These are phyloP conservation scores for Xylariaceae sp. DNA, from an alignment of 2,329 filamentous ascomycete species.

Conservation along the genomic window DNA sequence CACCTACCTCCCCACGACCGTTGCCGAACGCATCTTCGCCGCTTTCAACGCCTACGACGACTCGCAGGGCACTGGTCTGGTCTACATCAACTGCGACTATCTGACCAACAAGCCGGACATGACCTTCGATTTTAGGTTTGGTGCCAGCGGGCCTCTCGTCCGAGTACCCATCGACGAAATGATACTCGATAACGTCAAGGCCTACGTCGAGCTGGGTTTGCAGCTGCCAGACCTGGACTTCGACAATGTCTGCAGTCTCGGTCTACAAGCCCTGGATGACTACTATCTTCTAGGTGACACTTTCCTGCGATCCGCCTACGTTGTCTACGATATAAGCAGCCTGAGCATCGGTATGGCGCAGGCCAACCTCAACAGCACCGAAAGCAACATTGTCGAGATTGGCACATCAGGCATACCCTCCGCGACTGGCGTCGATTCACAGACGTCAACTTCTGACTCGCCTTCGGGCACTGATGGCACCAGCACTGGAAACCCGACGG, in stretches of 20 bases:
- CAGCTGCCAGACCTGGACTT: slow-evolving; percentile 36
- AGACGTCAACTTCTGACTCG: slow-evolving; percentile 18
- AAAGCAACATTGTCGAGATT: slow-evolving; percentile 46
- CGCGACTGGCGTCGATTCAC: slow-evolving; percentile 43
- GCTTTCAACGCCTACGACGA: slow-evolving; percentile 41
- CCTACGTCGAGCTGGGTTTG: slow-evolving; percentile 21
- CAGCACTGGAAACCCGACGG: slow-evolving; percentile 5
- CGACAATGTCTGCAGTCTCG: slow-evolving; percentile 51
- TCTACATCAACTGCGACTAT: slow-evolving; percentile 41
- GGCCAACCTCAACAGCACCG: slow-evolving; percentile 48
- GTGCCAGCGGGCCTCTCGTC: slow-evolving; percentile 32
- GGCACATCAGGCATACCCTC: slow-evolving; percentile 40
- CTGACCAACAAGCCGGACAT: slow-evolving; percentile 30
- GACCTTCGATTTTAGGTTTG: slow-evolving; percentile 42
- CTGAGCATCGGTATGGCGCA: slow-evolving; percentile 51
- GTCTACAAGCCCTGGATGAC: slow-evolving; percentile 43
- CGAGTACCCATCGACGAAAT: slow-evolving; percentile 34
- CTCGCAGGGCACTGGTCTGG: slow-evolving; percentile 31
- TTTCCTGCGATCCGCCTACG: slow-evolving; percentile 49
- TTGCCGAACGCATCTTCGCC: slow-evolving; percentile 41
- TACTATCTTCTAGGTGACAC: slow-evolving; percentile 46
- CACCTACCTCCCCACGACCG: slow-evolving; percentile 56
- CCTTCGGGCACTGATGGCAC: background rate
- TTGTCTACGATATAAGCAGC: slow-evolving; percentile 54
- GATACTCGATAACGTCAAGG: slow-evolving; percentile 38